These are phyloP conservation scores for Vanderwaltozyma polyspora DNA, from an alignment of 805 yeast species.

Conservation along the genomic window DNA sequence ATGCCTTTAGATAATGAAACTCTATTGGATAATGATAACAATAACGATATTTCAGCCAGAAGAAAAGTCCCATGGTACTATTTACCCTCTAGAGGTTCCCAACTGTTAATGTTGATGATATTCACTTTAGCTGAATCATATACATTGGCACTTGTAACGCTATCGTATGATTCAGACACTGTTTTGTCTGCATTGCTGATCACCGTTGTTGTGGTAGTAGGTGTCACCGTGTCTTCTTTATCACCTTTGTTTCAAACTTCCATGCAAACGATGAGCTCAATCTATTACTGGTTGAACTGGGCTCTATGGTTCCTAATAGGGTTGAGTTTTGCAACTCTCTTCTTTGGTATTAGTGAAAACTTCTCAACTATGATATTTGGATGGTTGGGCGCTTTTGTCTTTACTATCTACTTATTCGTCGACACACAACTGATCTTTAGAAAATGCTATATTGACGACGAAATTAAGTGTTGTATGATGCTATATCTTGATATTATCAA, in stretches of 20 bases:
- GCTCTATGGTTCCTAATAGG: conserved; percentile 61
- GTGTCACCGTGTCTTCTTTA: conserved; percentile 64
- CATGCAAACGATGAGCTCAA: conserved; percentile 25
- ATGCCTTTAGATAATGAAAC: conserved; percentile 11
- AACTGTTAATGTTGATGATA: conserved; percentile 41
- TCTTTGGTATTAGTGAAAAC: conserved; percentile 56
- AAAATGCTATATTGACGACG: conserved; percentile 71
- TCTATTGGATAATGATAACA: conserved; percentile 13
- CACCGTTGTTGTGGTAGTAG: conserved; percentile 61
- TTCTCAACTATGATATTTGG: conserved; percentile 54
- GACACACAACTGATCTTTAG: conserved; percentile 77
- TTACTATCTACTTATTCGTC: conserved; percentile 58
- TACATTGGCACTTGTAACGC: conserved; percentile 54
- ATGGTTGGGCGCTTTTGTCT: conserved; percentile 61
- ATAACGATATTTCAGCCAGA: too few species aligned
- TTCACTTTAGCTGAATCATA: conserved; percentile 73
- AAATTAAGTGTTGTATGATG: conserved; percentile 65
- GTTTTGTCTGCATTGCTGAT: conserved; percentile 62
- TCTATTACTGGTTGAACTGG: conserved; percentile 32
- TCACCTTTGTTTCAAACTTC: conserved; percentile 38
- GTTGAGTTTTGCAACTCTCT: conserved; percentile 48
- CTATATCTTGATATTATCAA: conserved; percentile 76
- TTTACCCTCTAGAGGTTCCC: conserved; percentile 17
- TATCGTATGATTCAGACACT: conserved; percentile 49
- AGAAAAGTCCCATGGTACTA: conserved; percentile 28